Conservation (phyloP, 805 yeast species). For the Kuraishia piskuri region DNA sequence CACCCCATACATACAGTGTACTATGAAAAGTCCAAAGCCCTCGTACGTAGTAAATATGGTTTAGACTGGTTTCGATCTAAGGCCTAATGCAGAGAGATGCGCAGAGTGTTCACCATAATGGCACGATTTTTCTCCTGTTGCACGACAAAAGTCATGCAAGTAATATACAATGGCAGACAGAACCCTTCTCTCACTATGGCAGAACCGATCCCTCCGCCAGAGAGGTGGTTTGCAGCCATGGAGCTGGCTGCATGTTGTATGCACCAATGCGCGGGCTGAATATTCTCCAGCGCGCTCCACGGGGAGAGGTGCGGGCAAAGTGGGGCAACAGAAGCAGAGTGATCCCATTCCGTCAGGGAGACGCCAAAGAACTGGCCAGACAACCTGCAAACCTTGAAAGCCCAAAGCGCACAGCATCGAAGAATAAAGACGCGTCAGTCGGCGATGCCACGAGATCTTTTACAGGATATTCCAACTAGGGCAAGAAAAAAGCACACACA, state of each 20-base stretch:
- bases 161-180: background rate
- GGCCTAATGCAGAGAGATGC: background rate
- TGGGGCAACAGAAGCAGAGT: background rate
- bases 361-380: background rate
- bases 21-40: background rate
- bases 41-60: background rate
- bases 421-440: background rate
- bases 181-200: background rate
- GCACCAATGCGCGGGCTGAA: background rate
- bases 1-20: background rate
- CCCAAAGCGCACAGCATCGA: background rate
- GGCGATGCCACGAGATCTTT: background rate
- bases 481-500: no score
- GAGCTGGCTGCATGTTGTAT: background rate
- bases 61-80: background rate
- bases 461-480: background rate
- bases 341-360: background rate
- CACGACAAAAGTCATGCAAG: background rate
- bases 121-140: background rate
- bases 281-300: background rate
- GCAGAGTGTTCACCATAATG: background rate
- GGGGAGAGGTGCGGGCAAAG: background rate
- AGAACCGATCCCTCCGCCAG: background rate
- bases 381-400: background rate
- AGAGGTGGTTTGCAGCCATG: background rate